A percentile compares a stretch with the other conserved stretches of the same genome.
Conservation (phyloP, 768 basidiomycete species). For the Phlebiopsis flavidoalba region DNA sequence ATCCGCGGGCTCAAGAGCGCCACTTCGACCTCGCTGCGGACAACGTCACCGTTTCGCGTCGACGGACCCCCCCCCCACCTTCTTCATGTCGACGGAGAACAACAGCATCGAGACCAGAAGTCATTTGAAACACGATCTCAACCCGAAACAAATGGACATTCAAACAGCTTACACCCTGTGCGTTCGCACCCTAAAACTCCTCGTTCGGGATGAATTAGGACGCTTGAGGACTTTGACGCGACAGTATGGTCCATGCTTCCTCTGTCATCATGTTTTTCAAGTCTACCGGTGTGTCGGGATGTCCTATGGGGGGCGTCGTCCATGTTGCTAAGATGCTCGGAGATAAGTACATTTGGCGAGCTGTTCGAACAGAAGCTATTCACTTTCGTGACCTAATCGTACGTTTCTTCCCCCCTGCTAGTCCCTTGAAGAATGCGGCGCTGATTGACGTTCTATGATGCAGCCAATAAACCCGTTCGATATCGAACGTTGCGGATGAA, state of each 20-base stretch:
- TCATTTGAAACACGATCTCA: neutral
- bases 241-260: conserved; percentile 7
- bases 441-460: neutral
- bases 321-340: neutral
- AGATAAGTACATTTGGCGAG: conserved; percentile 4
- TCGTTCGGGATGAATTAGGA: neutral
- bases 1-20: neutral
- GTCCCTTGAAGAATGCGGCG: neutral
- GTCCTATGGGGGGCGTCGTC: no score
- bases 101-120: conserved; percentile 3
- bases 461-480: neutral
- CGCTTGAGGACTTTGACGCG: neutral
- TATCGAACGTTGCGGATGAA: neutral
- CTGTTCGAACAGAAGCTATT: conserved; percentile 1
- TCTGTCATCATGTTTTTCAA: neutral
- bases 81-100: conserved; percentile 13
- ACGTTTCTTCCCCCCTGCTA: neutral
- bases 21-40: neutral
- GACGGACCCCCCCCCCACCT: no score
- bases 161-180: neutral
- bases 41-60: conserved; percentile 5
- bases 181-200: neutral
- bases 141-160: conserved; percentile 8
- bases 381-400: conserved; percentile 2
- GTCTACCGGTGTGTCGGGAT: no score